phyloP scores from a whole-genome alignment of 2,329 filamentous ascomycete species.

The Aschersonia sp. region DNA sequence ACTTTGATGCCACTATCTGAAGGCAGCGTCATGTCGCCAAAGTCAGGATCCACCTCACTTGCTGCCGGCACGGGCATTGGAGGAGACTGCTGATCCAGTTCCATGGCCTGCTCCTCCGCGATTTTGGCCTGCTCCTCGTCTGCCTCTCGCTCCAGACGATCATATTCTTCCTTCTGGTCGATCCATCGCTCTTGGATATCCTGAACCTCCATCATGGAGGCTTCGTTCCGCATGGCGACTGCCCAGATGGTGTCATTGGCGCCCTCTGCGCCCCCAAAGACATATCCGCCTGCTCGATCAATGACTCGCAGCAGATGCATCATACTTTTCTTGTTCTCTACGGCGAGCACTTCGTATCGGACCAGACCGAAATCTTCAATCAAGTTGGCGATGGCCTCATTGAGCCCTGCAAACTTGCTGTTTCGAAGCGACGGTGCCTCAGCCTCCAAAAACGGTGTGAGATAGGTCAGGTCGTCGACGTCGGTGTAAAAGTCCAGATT shows the following conservation, averaged over 20 bases:
- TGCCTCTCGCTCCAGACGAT: conserved; percentile 61
- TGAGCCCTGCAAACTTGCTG: conserved; percentile 70
- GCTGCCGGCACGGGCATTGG: conserved; percentile 9
- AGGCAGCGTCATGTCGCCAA: conserved; percentile 36
- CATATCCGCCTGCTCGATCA: conserved; percentile 84
- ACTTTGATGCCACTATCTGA: conserved; percentile 57
- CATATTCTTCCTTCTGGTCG: conserved; percentile 76
- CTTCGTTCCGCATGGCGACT: conserved; percentile 72
- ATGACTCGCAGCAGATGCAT: conserved; percentile 80
- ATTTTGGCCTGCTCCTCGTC: conserved; percentile 59
- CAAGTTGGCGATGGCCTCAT: conserved; percentile 72
- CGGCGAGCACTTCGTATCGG: conserved; percentile 81
- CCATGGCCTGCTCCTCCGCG: conserved; percentile 21
- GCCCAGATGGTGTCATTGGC: conserved; percentile 97
- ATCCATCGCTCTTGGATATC: conserved; percentile 96
- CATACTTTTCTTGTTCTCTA: conserved; percentile 96
- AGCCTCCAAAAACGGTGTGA: conserved; percentile 65
- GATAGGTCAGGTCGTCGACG: conserved; percentile 79
- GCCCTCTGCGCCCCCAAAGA: conserved; percentile 79
- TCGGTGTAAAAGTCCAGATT: conserved; percentile 97
- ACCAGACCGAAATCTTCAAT: conserved; percentile 86
- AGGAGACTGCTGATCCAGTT: conserved; percentile 16
- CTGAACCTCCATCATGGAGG: conserved; percentile 61
- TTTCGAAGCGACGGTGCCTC: conserved; percentile 59
- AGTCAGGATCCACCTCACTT: conserved; percentile 26